Evolutionary conservation across 345 rosid genomes (phyloP).

Genomic region (Ceriops decandra): DNA sequence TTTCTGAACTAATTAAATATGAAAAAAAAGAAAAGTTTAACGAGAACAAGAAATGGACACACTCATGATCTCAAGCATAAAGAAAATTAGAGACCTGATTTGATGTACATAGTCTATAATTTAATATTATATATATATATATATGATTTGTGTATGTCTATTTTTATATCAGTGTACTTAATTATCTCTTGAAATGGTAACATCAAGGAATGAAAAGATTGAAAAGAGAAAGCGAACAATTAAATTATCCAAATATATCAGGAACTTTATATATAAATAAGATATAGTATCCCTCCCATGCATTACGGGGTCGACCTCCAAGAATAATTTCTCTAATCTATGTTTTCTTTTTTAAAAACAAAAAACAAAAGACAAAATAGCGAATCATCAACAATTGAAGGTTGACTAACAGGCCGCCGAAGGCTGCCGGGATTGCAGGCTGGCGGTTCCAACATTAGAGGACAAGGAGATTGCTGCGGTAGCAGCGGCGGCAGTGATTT

Average conservation of each 20-base stretch:
- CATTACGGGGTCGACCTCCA: conserved; percentile 8
- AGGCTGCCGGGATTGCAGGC: conserved; percentile 43
- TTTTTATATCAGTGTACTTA: no score
- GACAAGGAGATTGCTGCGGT: conserved; percentile 26
- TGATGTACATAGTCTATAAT: no score
- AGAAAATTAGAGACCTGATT: no score
- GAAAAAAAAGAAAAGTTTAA: no score
- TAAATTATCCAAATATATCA: conserved; percentile 7
- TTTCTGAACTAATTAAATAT: no score
- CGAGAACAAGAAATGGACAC: no score
- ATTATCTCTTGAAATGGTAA: no score
- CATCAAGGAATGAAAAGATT: background rate
- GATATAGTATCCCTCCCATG: conserved; percentile 17
- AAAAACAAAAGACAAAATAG: background rate
- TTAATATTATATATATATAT: no score
- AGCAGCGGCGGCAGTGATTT: conserved; percentile 5
- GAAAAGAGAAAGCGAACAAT: background rate
- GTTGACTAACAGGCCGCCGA: conserved; percentile 37
- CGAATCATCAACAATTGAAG: background rate
- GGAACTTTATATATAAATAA: background rate
- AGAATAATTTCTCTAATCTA: background rate
- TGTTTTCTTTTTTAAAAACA: background rate
- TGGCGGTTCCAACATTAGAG: conserved; percentile 29
- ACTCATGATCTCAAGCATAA: no score
- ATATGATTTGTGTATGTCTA: no score